phyloP scores from a whole-genome alignment of 352 stramenopile genomes.

The Pythium pectinolyticum region DNA sequence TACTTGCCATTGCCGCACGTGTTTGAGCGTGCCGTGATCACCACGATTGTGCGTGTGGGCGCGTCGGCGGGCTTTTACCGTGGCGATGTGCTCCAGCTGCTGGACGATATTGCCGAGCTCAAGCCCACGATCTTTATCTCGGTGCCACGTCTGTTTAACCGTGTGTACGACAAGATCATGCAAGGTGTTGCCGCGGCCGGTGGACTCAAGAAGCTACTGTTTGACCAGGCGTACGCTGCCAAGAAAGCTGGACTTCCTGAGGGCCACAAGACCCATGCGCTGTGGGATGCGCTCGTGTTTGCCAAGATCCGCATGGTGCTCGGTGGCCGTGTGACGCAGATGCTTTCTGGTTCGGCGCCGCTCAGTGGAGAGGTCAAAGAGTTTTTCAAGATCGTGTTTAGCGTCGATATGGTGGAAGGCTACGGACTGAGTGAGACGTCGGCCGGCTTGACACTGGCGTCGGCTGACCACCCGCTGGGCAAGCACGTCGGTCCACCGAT shows the following conservation, averaged over 20 bases:
- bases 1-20: slow-evolving; percentile 97
- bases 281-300: slow-evolving; percentile 97
- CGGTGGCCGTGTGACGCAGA: slow-evolving; percentile 86
- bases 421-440: slow-evolving; percentile 96
- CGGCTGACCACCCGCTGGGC: slow-evolving; percentile 53
- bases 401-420: slow-evolving; percentile 91
- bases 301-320: slow-evolving; percentile 92
- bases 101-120: slow-evolving; percentile 93
- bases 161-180: slow-evolving; percentile 96
- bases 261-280: slow-evolving; percentile 61
- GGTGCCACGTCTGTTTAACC: slow-evolving; percentile 96
- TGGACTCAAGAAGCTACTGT: slow-evolving; percentile 68
- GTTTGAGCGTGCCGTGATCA: slow-evolving; percentile 93
- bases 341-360: slow-evolving; percentile 95
- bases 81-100: slow-evolving; percentile 90
- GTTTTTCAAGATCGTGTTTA: slow-evolving; percentile 95
- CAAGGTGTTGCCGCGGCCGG: slow-evolving; percentile 59
- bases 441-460: slow-evolving; percentile 75
- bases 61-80: slow-evolving; percentile 72
- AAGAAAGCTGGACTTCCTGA: slow-evolving; percentile 54
- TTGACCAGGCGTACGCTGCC: slow-evolving; percentile 56
- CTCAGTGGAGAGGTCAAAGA: slow-evolving; percentile 92
- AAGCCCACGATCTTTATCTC: slow-evolving; percentile 92
- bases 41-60: slow-evolving; percentile 81
- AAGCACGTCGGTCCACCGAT: slow-evolving; percentile 93